These are phyloP conservation scores for Dictyostelium brefeldianum DNA, from an alignment of 78 protist species.

Conservation along the genomic window DNA sequence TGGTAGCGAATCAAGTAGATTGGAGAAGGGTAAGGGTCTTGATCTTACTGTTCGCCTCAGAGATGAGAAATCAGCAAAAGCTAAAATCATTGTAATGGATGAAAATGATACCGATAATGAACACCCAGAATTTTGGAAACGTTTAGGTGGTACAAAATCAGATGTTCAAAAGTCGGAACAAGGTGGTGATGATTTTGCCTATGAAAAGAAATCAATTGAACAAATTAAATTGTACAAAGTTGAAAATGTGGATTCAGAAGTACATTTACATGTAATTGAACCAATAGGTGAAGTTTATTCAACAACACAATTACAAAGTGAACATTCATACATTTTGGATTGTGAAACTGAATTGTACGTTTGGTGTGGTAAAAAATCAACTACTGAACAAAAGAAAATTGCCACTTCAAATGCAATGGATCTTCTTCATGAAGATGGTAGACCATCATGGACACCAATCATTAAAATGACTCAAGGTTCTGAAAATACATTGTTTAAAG, in stretches of 20 bases:
- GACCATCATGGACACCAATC: constrained; percentile 43
- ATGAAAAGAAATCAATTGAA: constrained; percentile 30
- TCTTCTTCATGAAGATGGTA: constrained; percentile 14
- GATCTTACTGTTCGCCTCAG: constrained; percentile 13
- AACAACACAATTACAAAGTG: neutral
- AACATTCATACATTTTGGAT: constrained; percentile 25
- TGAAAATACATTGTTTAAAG: constrained; percentile 14
- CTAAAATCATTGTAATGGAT: constrained; percentile 19
- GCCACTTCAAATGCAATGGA: constrained; percentile 17
- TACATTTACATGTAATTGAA: constrained; percentile 1
- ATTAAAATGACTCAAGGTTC: constrained; percentile 35
- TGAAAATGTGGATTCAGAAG: neutral
- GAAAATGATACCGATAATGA: constrained; percentile 24
- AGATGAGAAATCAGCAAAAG: constrained; percentile 37
- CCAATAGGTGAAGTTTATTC: constrained; percentile 17
- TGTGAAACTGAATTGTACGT: constrained; percentile 57
- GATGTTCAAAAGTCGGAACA: constrained; percentile 15
- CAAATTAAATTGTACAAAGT: constrained; percentile 36
- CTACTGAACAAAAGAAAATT: neutral
- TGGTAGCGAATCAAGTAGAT: constrained; percentile 26
- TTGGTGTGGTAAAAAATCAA: constrained; percentile 21
- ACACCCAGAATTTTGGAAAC: constrained; percentile 22
- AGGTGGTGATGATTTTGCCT: constrained; percentile 44
- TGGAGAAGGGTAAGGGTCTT: constrained; percentile 34
- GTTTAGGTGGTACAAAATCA: neutral